phyloP scores from a whole-genome alignment of 306 rosid genomes.

The Morella rubra region DNA sequence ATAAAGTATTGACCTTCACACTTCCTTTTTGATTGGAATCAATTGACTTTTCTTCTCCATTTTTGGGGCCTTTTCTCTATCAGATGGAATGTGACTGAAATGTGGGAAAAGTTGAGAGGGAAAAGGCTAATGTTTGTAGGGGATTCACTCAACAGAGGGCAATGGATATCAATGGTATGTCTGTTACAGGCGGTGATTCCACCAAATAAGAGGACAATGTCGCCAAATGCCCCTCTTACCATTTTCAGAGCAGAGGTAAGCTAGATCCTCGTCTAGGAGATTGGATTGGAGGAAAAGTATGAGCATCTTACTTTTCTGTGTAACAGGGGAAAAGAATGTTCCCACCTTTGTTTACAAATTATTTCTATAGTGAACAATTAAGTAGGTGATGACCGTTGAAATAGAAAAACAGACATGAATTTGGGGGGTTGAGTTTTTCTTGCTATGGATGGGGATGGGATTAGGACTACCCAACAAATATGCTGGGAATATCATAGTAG shows the following conservation, averaged over 20 bases:
- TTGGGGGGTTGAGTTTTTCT: constrained; percentile 5
- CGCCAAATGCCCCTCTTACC: constrained; percentile 92
- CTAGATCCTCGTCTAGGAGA: neutral
- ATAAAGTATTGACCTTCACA: neutral
- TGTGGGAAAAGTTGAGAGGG: constrained; percentile 93
- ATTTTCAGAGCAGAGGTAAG: constrained; percentile 88
- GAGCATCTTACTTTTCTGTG: neutral
- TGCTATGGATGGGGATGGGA: neutral
- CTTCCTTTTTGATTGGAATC: constrained; percentile 14
- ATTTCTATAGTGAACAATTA: neutral
- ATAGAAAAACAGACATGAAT: neutral
- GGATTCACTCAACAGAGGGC: constrained; percentile 95
- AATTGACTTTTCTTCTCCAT: constrained; percentile 16
- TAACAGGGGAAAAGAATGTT: neutral
- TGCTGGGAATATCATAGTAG: neutral
- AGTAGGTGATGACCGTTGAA: neutral
- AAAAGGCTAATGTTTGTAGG: constrained; percentile 98
- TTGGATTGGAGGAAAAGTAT: neutral
- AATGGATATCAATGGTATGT: constrained; percentile 96
- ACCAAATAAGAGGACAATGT: constrained; percentile 74
- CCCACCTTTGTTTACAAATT: neutral
- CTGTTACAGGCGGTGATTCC: constrained; percentile 90
- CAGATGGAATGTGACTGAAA: constrained; percentile 72
- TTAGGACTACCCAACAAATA: constrained; percentile 1
- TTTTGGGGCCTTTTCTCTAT: constrained; percentile 3